Conservation (phyloP, 2,329 filamentous ascomycete species). For the Claviceps pazoutovae region DNA sequence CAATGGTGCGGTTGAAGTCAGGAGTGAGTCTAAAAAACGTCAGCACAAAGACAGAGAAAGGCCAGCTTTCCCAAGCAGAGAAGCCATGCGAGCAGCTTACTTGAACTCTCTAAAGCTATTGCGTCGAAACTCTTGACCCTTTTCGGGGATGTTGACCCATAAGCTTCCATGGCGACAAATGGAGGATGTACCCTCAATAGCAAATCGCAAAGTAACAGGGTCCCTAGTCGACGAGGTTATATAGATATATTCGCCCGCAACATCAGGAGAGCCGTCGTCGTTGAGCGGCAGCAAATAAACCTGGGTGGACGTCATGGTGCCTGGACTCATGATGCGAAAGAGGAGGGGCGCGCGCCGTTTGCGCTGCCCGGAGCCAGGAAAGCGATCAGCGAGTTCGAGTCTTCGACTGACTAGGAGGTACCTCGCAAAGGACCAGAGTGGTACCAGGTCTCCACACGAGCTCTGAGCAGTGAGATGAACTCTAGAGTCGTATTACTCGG, state of each 20-base stretch:
- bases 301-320: conserved; percentile 51
- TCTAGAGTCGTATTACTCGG: neutral
- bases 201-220: conserved; percentile 73
- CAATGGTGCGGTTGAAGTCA: conserved; percentile 82
- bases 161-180: conserved; percentile 89
- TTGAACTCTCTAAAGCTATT: conserved; percentile 76
- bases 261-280: conserved; percentile 82
- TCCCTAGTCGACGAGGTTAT: conserved; percentile 59
- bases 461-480: neutral
- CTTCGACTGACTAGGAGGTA: neutral
- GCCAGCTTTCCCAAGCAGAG: neutral
- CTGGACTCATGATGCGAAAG: conserved; percentile 38
- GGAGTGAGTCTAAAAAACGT: conserved; percentile 53
- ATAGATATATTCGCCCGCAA: conserved; percentile 84
- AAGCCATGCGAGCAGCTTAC: conserved; percentile 35
- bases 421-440: too few species aligned
- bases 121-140: conserved; percentile 62
- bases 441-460: conserved; percentile 1
- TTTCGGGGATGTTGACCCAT: conserved; percentile 87
- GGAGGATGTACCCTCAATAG: conserved; percentile 87
- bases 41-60: neutral
- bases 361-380: conserved; percentile 9
- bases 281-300: conserved; percentile 84
- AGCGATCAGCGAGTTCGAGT: neutral
- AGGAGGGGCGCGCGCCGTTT: conserved; percentile 12